Conservation (phyloP, 768 basidiomycete genomes). For the Agrocybe pediades region DNA sequence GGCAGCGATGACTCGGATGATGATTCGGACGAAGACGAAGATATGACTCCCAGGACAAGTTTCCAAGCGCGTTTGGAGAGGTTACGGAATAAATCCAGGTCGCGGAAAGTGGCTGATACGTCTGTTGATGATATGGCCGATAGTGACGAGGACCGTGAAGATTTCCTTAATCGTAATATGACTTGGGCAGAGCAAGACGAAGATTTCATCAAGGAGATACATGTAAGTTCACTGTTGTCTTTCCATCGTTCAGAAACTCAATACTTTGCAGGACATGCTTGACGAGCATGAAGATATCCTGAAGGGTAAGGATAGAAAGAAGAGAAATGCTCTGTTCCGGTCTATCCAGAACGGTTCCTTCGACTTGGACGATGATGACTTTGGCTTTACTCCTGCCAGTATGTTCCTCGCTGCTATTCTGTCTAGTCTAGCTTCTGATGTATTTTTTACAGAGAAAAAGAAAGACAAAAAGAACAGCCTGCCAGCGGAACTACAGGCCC, state of each 20-base stretch:
- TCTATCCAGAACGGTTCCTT: slow-evolving; percentile 61
- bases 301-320: slow-evolving; percentile 43
- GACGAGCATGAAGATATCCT: slow-evolving; percentile 60
- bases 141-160: slow-evolving; percentile 34
- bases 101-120: slow-evolving; percentile 24
- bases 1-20: slow-evolving; percentile 35
- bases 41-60: slow-evolving; percentile 40
- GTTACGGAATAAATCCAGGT: slow-evolving; percentile 32
- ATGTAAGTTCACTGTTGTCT: slow-evolving; percentile 39
- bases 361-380: slow-evolving; percentile 36
- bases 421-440: not conserved
- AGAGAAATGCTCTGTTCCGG: slow-evolving; percentile 57
- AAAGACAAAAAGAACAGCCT: slow-evolving; percentile 57
- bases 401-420: slow-evolving; percentile 24
- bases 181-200: slow-evolving; percentile 58
- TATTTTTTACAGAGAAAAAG: slow-evolving; percentile 32
- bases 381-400: slow-evolving; percentile 47
- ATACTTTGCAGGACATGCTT: slow-evolving; percentile 50
- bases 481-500: slow-evolving; percentile 58
- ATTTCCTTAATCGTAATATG: slow-evolving; percentile 27
- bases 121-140: slow-evolving; percentile 24
- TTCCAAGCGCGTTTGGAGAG: slow-evolving; percentile 48
- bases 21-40: slow-evolving; percentile 35
- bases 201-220: slow-evolving; percentile 51
- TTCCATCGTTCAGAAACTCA: not conserved